phyloP scores from a whole-genome alignment of 106 monocot species.

The Dioscorea dumetorum region DNA sequence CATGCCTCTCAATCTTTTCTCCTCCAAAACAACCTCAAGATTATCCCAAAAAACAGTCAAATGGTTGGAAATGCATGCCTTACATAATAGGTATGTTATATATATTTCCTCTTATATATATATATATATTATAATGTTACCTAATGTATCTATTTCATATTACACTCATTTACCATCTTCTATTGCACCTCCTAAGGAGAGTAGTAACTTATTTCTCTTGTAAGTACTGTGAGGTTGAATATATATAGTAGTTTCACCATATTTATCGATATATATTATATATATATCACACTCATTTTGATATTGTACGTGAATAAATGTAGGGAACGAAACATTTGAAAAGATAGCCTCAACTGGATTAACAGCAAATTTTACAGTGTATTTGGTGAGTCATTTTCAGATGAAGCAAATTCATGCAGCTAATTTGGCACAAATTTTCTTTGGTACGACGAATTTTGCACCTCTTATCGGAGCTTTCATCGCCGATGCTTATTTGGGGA shows the following conservation, averaged over 20 bases:
- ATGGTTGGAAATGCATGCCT: conserved; percentile 32
- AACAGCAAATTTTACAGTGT: conserved; percentile 41
- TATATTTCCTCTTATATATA: neutral
- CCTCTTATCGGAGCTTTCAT: conserved; percentile 48
- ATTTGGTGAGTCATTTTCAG: conserved; percentile 25
- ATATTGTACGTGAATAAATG: neutral
- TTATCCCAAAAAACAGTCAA: neutral
- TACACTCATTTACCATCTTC: too few species aligned
- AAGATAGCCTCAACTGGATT: conserved; percentile 32
- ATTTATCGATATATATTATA: too few species aligned
- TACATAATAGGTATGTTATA: conserved; percentile 19
- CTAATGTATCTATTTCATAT: neutral
- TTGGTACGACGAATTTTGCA: conserved; percentile 39
- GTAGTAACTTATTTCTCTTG: too few species aligned
- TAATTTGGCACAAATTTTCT: conserved; percentile 24
- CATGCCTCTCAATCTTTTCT: too few species aligned
- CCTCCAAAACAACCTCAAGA: too few species aligned
- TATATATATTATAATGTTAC: neutral
- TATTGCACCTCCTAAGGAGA: too few species aligned
- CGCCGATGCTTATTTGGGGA: conserved; percentile 38
- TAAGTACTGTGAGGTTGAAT: too few species aligned
- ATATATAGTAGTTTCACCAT: too few species aligned
- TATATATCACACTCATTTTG: too few species aligned
- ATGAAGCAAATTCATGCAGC: conserved; percentile 23
- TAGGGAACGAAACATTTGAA: conserved; percentile 54